Evolutionary conservation across 495 filamentous ascomycete species (phyloP), one percentile per base, ranked within the genome.

Genomic region (Viridothelium virens): DNA sequence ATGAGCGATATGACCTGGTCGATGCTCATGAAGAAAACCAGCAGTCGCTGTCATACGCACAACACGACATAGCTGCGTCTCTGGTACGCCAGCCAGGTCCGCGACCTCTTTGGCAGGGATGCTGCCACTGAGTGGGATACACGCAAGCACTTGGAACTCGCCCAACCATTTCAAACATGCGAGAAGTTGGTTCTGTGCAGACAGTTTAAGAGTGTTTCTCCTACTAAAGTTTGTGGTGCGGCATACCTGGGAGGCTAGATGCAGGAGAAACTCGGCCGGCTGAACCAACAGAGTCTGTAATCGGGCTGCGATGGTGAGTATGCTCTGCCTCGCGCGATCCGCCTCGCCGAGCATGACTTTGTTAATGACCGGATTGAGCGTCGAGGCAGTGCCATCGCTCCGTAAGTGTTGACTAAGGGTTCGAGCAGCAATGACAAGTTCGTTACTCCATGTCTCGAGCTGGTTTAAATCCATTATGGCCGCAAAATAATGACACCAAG

Each of bases 101-200:
- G 79, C 77, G 12, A 81, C 68, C 36, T 81, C 78, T 48, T 72
- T 71, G 46, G 72, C 65, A 3, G 73, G 70, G n/a, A 77, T 71
- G 48, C 69, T 74, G 38, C 72, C 75, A 16, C 38, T 44, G 2
- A 76, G 73, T 1, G 77, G 79, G 16, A 81, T 78, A 64, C 72
- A 78, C 14, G 79, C 78, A 2, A 79, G 75, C 3, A 81, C 72
- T 61, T 79, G 77, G 63, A 78, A 78, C 41, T 80, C 76, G 3
- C 76, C 75, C 12, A 81, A 70, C 79, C 78, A 81, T 64, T 74
- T 68, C 14, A 81, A 53, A 65, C 77, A 79, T 2, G 78, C 74
- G 18, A 79, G 71, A 2, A 79, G 34, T 65, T 79, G 73, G 61
- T 65, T 77, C 77, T 77, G 68, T 62, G 41, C 7, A 62, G 53